These are phyloP conservation scores for Gyrodon lividus DNA, from an alignment of 768 basidiomycete genomes.

Conservation along the genomic window DNA sequence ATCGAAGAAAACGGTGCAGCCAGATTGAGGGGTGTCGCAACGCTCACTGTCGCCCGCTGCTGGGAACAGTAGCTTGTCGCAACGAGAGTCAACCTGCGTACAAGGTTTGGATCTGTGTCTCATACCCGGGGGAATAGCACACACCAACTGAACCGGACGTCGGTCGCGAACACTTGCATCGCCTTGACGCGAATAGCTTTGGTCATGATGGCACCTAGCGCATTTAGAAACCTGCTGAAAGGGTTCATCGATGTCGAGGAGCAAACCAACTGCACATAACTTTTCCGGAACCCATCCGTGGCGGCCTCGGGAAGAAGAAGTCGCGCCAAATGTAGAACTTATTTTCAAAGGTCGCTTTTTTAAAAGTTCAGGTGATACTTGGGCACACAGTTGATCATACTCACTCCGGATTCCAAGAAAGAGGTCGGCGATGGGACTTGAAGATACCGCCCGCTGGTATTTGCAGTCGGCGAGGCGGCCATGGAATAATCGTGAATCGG, in stretches of 20 bases:
- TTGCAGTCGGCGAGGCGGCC: background rate
- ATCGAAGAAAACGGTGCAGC: slow-evolving; percentile 25
- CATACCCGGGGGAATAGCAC: background rate
- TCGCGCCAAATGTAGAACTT: slow-evolving; percentile 12
- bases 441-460: slow-evolving; percentile 10
- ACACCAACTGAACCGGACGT: background rate
- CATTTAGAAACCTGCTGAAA: slow-evolving; percentile 9
- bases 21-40: slow-evolving; percentile 8
- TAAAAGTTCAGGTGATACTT: background rate
- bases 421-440: slow-evolving; percentile 14
- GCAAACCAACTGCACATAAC: slow-evolving; percentile 3
- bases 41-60: background rate
- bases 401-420: slow-evolving; percentile 13
- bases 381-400: background rate
- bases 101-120: slow-evolving; percentile 2
- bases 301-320: slow-evolving; percentile 10
- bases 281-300: slow-evolving; percentile 22
- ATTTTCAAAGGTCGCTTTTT: slow-evolving; percentile 2
- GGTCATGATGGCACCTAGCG: background rate
- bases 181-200: background rate
- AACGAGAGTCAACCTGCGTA: slow-evolving; percentile 9
- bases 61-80: slow-evolving; percentile 2
- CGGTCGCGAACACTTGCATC: background rate
- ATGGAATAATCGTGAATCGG: background rate
- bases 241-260: background rate